Percentiles rank a stretch among this genome's conserved stretches.
Conservation (phyloP, 345 rosid genomes). For the Brassica cretica region DNA sequence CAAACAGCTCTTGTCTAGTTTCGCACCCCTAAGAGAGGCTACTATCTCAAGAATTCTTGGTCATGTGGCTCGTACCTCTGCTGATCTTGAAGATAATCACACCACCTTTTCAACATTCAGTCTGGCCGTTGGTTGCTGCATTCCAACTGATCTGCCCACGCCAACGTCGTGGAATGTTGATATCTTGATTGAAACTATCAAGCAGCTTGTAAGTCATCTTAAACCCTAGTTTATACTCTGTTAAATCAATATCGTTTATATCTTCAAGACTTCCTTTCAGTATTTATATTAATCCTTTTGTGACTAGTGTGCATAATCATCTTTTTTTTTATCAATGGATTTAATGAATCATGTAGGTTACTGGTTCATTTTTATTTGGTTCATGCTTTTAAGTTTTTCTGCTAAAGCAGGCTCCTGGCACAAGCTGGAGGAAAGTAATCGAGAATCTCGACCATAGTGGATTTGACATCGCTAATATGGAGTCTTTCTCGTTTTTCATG, state of each 20-base stretch:
- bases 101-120: not conserved
- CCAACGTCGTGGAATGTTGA: not conserved
- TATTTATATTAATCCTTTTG: not conserved
- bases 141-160: not conserved
- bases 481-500: slow-evolving; percentile 82
- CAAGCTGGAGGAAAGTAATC: slow-evolving; percentile 1
- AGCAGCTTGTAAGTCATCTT: not conserved
- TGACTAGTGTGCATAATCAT: not conserved
- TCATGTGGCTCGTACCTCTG: not conserved
- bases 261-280: not conserved
- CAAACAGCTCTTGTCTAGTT: not conserved
- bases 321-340: not conserved
- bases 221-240: no score
- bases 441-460: slow-evolving; percentile 41
- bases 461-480: slow-evolving; percentile 75
- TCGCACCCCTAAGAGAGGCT: not conserved
- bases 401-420: not conserved
- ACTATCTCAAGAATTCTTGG: not conserved
- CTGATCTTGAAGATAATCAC: not conserved
- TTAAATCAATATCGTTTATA: not conserved
- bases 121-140: not conserved
- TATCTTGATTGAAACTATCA: not conserved
- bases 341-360: not conserved
- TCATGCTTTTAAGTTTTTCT: not conserved
- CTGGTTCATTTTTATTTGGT: not conserved